Conservation (phyloP, 345 rosid genomes). For the Kernera saxatilis region DNA sequence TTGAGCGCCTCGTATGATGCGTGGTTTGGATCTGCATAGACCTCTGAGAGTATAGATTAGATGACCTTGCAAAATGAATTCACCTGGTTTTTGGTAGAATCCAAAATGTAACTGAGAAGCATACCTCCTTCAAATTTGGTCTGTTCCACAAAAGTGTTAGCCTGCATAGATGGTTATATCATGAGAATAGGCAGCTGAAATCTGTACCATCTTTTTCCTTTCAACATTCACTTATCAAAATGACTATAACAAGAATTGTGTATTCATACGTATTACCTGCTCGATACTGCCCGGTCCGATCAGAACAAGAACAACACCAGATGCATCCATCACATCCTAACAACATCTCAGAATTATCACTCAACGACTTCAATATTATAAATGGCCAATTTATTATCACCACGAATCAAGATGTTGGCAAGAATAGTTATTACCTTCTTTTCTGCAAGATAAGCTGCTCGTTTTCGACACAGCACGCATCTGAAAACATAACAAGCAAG, state of each 20-base stretch:
- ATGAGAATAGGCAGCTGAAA: neutral
- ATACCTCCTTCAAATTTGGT: conserved; percentile 89
- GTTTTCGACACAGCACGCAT: conserved; percentile 80
- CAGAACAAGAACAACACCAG: conserved; percentile 69
- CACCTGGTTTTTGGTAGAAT: neutral
- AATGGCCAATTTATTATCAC: neutral
- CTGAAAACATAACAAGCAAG: conserved; percentile 34
- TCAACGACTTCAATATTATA: neutral
- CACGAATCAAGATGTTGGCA: neutral
- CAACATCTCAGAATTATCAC: neutral
- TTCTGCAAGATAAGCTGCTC: conserved; percentile 78
- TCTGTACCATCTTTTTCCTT: neutral
- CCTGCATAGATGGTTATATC: conserved; percentile 47
- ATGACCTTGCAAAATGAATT: neutral
- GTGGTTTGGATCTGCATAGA: conserved; percentile 88
- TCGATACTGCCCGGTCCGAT: conserved; percentile 86
- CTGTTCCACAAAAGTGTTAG: conserved; percentile 68
- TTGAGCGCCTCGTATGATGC: conserved; percentile 67
- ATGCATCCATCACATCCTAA: conserved; percentile 77
- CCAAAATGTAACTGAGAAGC: neutral
- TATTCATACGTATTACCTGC: conserved; percentile 43
- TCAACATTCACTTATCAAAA: neutral
- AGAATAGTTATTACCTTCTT: conserved; percentile 53
- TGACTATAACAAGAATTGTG: neutral
- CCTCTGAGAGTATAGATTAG: conserved; percentile 47